These are phyloP conservation scores for Orbilia brochopaga DNA, from an alignment of 2,329 filamentous ascomycete species.

Conservation along the genomic window DNA sequence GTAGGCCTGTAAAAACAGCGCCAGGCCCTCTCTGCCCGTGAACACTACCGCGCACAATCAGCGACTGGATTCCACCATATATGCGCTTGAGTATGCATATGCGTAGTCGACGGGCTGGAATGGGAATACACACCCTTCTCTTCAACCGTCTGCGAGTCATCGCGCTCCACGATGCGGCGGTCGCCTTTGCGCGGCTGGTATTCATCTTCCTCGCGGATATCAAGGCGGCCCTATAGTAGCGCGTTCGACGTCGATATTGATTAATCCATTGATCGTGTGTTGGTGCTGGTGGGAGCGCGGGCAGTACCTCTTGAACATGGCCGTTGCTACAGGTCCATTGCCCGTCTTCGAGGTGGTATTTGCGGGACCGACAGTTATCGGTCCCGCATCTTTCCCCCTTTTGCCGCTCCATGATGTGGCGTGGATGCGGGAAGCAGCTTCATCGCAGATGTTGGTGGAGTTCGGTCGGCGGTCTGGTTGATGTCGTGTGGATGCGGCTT, in stretches of 20 bases:
- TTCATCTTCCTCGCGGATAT: constrained; percentile 45
- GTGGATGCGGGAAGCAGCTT: constrained; percentile 6
- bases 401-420: constrained; percentile 55
- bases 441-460: constrained; percentile 15
- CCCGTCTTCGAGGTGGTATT: constrained; percentile 76
- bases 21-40: constrained; percentile 71
- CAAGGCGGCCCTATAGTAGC: constrained; percentile 27
- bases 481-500: no score
- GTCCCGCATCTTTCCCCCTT: constrained; percentile 55
- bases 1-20: constrained; percentile 81
- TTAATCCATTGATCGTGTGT: constrained; percentile 36
- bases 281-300: not conserved
- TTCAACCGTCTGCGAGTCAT: constrained; percentile 56
- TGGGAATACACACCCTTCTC: constrained; percentile 30
- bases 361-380: constrained; percentile 72
- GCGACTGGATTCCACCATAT: no score
- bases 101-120: constrained; percentile 22
- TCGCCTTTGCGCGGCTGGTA: constrained; percentile 51
- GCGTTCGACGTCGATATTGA: constrained; percentile 48
- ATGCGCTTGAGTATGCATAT: no score
- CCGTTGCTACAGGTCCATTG: constrained; percentile 79
- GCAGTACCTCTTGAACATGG: constrained; percentile 74
- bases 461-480: not conserved
- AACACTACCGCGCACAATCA: constrained; percentile 61
- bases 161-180: constrained; percentile 58